Conservation (phyloP, 176 grass and related monocot genomes). For the Puya raimondii region DNA sequence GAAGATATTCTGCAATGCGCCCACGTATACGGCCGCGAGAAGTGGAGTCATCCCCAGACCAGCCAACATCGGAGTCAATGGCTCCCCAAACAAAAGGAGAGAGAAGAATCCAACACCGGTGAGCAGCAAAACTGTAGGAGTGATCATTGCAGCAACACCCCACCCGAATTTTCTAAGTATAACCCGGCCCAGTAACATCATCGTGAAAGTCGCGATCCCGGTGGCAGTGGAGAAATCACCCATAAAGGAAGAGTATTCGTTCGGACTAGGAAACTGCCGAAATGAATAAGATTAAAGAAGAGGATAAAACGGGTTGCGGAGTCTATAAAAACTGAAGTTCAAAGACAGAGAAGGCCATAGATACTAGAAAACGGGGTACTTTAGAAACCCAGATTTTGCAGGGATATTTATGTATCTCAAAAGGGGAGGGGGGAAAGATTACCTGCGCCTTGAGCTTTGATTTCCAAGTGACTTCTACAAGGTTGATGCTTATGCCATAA, state of each 20-base stretch:
- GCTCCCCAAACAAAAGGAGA: conserved; percentile 60
- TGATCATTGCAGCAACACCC: conserved; percentile 79
- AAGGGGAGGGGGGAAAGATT: not conserved
- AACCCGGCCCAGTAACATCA: conserved; percentile 67
- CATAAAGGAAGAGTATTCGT: conserved; percentile 89
- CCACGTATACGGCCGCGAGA: conserved; percentile 76
- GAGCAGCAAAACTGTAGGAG: conserved; percentile 64
- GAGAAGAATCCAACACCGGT: conserved; percentile 83
- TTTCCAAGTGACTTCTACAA: conserved; percentile 94
- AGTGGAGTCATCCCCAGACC: conserved; percentile 66
- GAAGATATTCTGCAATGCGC: conserved; percentile 86
- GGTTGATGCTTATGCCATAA: conserved; percentile 84
- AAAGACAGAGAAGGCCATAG: not conserved
- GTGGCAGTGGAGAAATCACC: conserved; percentile 83
- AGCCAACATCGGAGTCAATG: conserved; percentile 55
- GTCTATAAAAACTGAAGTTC: not conserved
- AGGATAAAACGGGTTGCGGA: not conserved
- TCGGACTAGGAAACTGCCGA: conserved; percentile 76
- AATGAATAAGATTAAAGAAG: conserved; percentile 1
- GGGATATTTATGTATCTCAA: no score
- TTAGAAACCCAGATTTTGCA: no score
- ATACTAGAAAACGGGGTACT: not conserved
- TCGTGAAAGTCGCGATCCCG: conserved; percentile 76
- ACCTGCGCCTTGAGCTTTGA: conserved; percentile 97
- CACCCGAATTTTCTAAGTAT: conserved; percentile 72